Evolutionary conservation across 2,329 filamentous ascomycete genomes (phyloP), one percentile per base, ranked within the genome.

Genomic region (Phaeosphaeria sp.): DNA sequence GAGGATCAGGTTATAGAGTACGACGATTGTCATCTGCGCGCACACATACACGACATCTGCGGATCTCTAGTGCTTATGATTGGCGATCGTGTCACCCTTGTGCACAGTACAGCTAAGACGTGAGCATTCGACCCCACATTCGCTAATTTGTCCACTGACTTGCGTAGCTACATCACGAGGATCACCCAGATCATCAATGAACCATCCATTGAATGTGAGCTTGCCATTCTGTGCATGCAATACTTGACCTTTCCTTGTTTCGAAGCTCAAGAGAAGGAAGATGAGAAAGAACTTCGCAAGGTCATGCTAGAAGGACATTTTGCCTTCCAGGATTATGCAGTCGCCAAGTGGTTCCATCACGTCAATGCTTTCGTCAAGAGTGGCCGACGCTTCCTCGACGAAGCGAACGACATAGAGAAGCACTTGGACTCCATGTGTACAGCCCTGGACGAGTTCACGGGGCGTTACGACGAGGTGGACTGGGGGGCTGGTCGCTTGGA

Each of bases 311-410:
- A 64, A 7, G 69, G 69, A 0, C 52, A 67, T 13, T 60, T 74
- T 40, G 67, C 61, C 3, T 66, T 74, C 21, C 68, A 74, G 46
- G 71, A 73, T 49, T 72, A 74, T 53, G 70, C 68, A 1, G 56
- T 72, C n/a, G 65, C 71, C 5, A 71, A 66, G 39, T 75, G 69
- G 67, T 69, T 66, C 50, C 59, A 71, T 25, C 69, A 73, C 44
- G 53, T 74, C n/a, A 71, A 65, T 25, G 66, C 65, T 15, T 68
- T 72, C 48, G 61, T 69, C 1, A 55, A 60, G n/a, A 57, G 43
- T 20, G 67, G 68, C 2, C 42, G 53, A 24, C 52, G 53, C 2
- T 58, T 68, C 9, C 54, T 77, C 21, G 59, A 59, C 5, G 43
- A 63, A 17, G 53, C 53, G 1, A 15, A 15, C 4, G 44, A 64